Evolutionary conservation across 176 grass and related monocot genomes (phyloP).

Genomic region (Musa itinerans): DNA sequence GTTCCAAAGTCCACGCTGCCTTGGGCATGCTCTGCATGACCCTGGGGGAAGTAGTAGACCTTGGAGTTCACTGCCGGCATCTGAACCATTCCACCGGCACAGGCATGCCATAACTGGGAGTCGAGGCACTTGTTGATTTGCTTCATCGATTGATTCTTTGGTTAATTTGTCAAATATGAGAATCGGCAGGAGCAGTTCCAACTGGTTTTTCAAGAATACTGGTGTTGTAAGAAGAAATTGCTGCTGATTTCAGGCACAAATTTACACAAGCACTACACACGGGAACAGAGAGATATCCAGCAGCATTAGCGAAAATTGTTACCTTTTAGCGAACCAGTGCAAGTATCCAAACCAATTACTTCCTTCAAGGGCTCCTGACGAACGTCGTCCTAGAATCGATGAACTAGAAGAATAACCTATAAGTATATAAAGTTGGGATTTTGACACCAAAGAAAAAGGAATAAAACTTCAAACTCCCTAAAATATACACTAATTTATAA

Average conservation of each 20-base stretch:
- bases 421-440: neutral
- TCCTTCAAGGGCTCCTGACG: neutral
- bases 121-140: conserved; percentile 51
- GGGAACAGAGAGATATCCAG: neutral
- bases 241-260: neutral
- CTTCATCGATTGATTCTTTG: conserved; percentile 39
- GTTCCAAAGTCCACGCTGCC: conserved; percentile 17
- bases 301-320: neutral
- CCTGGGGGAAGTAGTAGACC: conserved; percentile 96
- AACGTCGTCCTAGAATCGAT: no score
- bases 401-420: no score
- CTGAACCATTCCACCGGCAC: conserved; percentile 78
- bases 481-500: neutral
- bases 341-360: neutral
- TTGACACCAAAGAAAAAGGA: neutral
- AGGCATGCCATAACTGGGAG: conserved; percentile 88
- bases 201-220: neutral
- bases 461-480: neutral
- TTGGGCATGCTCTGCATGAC: conserved; percentile 75
- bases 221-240: neutral
- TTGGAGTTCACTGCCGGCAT: conserved; percentile 56
- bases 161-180: neutral
- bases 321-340: no score
- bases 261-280: neutral
- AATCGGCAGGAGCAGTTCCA: neutral